Base-by-base conservation (phyloP, 2,329 filamentous ascomycete genomes). In the Aspergillus novoparasiticus region DNA sequence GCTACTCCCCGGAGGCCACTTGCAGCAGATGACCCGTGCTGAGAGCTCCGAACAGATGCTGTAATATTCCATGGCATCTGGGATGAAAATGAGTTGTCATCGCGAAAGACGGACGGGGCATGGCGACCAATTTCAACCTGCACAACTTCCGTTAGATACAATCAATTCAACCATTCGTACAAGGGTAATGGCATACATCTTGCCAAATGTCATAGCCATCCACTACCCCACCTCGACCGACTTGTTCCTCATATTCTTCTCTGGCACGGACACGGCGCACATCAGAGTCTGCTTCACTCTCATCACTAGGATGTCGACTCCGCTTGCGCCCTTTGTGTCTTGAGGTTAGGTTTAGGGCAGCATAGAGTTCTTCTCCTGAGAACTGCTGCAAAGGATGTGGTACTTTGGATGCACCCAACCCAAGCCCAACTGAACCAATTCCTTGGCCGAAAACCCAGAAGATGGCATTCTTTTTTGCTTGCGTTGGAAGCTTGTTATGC, bases 71-170 rank as follows among this genome's bases (percentile, higher is more conserved):
- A 91, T 12, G 89, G 89, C 83, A 91, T 87, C n/a, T 84, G 79
- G 5, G 85, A 86, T 28, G 86, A 51, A 19, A 51, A 32, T 19
- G 48, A 86, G 32, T 86, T 85, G 59, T 89, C 86, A 63, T 96
- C 90, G 5, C 87, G 86, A 59, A 95, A 84, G 9, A 86, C 85
- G 0, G 86, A 84, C 0, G 83, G 85, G 1, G 86, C 90, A 48
- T 91, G 87, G 77, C 92, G 87, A 23, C 89, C 91, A 28, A 92
- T 76, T 75, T 96, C 93, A 23, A 90, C 85, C 66, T 81, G 65
- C 12, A 51, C 4, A 6, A 6, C 1, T 14, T n/a, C 39, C 14
- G 19, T 66, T 62, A 69, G 57, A 28, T 43, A 21, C 19, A 12
- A 3, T 1, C 3, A 34, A 16, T 26, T 10, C 6, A 11, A 28